Conservation (phyloP, 495 filamentous ascomycete genomes). For the Annulohypoxylon moriforme region DNA sequence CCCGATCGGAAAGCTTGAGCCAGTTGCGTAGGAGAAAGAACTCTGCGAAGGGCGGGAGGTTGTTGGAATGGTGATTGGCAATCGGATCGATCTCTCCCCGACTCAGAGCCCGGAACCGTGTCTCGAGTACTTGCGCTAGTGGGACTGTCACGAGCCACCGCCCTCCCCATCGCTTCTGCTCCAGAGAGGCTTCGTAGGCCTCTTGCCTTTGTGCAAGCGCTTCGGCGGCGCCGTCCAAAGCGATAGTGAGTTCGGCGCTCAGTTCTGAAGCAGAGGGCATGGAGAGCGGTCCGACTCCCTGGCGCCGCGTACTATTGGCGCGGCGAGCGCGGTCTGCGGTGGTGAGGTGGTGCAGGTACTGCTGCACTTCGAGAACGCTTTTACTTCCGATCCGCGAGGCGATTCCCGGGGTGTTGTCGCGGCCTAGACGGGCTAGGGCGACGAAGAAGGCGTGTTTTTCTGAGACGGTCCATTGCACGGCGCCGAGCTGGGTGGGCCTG, state of each 20-base stretch:
- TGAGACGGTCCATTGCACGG: conserved; percentile 71
- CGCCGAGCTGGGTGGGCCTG: conserved; percentile 68
- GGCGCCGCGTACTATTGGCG: conserved; percentile 34
- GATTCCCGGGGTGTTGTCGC: conserved; percentile 68
- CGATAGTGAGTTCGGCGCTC: conserved; percentile 68
- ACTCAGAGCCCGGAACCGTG: conserved; percentile 47
- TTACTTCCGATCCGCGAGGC: conserved; percentile 75
- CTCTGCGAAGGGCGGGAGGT: conserved; percentile 53
- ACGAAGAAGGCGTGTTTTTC: conserved; percentile 80
- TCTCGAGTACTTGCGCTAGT: conserved; percentile 55
- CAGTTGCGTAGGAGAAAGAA: conserved; percentile 70
- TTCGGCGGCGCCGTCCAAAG: conserved; percentile 77
- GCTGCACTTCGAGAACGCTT: conserved; percentile 75
- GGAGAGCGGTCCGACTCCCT: conserved; percentile 54
- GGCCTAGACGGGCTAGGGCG: conserved; percentile 70
- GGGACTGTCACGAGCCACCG: conserved; percentile 61
- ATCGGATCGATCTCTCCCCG: neutral
- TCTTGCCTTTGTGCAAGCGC: conserved; percentile 68
- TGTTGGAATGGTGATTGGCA: conserved; percentile 28
- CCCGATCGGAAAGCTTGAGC: conserved; percentile 69
- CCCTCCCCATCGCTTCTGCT: conserved; percentile 62
- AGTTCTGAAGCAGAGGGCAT: conserved; percentile 81
- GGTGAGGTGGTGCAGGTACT: conserved; percentile 72
- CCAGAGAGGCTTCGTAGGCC: conserved; percentile 62
- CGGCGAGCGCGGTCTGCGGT: conserved; percentile 53